A percentile compares a stretch with the other conserved stretches of the same genome.
phyloP scores from a whole-genome alignment of 148 eudicot genomes.

The Fagopyrum esculentum region DNA sequence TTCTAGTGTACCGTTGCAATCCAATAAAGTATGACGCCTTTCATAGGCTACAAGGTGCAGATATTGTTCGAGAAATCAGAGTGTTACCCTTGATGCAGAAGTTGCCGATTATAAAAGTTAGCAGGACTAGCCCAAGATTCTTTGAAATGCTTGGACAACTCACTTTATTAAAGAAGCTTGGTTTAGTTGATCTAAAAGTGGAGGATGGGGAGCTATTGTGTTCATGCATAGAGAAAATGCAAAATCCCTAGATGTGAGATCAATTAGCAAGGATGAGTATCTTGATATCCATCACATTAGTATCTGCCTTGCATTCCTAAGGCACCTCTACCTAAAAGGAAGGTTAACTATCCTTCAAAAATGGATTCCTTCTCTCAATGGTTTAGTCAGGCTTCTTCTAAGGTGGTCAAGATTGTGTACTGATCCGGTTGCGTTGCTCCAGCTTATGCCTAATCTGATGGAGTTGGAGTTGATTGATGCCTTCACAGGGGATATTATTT shows the following conservation, averaged over 20 bases:
- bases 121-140: not conserved
- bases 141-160: too few relatives aligned
- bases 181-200: not conserved
- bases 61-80: too few relatives aligned
- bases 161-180: not conserved
- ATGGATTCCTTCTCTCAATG: slow-evolving; percentile 12
- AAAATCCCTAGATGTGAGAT: slow-evolving; percentile 12
- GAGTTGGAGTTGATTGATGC: slow-evolving; percentile 26
- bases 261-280: not conserved
- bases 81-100: not conserved
- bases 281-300: slow-evolving; percentile 12
- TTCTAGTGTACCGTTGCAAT: too few relatives aligned
- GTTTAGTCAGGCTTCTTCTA: slow-evolving; percentile 10
- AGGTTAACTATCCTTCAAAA: not conserved
- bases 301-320: not conserved
- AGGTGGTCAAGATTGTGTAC: slow-evolving; percentile 9
- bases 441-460: slow-evolving; percentile 21
- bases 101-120: not conserved
- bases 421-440: slow-evolving; percentile 22
- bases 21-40: too few relatives aligned
- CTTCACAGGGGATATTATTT: slow-evolving; percentile 18
- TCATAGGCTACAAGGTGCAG: too few relatives aligned
- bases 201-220: not conserved
- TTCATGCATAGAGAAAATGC: not conserved
- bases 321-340: slow-evolving; percentile 17